Evolutionary conservation across 768 basidiomycete genomes (phyloP).

Genomic region (Macrocybe gigantea): DNA sequence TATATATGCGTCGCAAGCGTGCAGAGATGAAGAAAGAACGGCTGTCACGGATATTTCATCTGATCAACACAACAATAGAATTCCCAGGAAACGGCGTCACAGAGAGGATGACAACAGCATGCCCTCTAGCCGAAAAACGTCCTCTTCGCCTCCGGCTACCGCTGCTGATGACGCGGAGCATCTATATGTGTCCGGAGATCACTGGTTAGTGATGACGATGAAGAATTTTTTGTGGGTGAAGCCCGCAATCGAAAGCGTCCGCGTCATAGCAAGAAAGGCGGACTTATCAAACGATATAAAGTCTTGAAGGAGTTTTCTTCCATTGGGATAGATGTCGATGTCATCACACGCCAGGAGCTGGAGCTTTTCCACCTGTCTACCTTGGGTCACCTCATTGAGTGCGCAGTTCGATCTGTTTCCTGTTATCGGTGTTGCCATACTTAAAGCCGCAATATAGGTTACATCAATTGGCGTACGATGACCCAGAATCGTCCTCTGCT

Average conservation of each 20-base stretch:
- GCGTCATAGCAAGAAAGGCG: constrained; percentile 17
- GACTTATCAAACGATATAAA: constrained; percentile 40
- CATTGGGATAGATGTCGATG: constrained; percentile 38
- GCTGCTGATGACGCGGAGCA: background rate
- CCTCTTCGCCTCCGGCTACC: too few relatives aligned
- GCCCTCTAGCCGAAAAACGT: too few relatives aligned
- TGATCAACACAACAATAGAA: too few relatives aligned
- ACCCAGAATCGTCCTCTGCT: constrained; percentile 9
- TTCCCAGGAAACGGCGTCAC: constrained; percentile 23
- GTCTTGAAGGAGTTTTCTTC: constrained; percentile 34
- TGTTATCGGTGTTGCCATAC: background rate
- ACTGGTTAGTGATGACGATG: background rate
- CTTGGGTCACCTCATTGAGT: constrained; percentile 35
- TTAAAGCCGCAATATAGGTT: constrained; percentile 9
- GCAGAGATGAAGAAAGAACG: constrained; percentile 22
- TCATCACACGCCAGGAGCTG: constrained; percentile 36
- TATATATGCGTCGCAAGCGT: constrained; percentile 70
- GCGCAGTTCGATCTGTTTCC: constrained; percentile 5
- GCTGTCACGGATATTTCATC: too few relatives aligned
- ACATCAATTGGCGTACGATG: constrained; percentile 15
- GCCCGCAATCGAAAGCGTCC: background rate
- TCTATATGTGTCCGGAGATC: background rate
- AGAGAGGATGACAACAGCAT: constrained; percentile 21
- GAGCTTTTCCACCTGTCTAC: constrained; percentile 41
- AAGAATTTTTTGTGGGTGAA: background rate